Conservation (phyloP, 2,329 filamentous ascomycete species). For the Exophiala phaeomuriformis region DNA sequence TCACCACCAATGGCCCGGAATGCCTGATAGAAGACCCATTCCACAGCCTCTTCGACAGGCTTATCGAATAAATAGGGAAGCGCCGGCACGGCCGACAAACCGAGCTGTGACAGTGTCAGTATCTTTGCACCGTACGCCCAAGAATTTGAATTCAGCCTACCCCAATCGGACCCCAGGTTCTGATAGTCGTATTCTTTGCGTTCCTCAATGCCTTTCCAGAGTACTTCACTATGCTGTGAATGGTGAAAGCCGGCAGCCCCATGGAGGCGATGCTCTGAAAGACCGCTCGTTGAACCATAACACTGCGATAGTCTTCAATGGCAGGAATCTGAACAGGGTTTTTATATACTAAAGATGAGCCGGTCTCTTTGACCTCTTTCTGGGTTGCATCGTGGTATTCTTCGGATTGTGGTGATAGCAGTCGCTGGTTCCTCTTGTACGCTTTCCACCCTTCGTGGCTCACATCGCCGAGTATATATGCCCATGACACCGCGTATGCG, state of each 20-base stretch:
- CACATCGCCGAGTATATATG: slow-evolving; percentile 86
- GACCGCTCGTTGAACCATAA: slow-evolving; percentile 83
- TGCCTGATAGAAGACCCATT: slow-evolving; percentile 79
- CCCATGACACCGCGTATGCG: slow-evolving; percentile 88
- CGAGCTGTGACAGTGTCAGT: slow-evolving; percentile 43
- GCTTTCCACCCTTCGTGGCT: slow-evolving; percentile 91
- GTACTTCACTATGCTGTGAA: slow-evolving; percentile 87
- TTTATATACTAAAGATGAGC: slow-evolving; percentile 30
- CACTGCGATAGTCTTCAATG: slow-evolving; percentile 80
- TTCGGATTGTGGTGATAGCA: slow-evolving; percentile 60
- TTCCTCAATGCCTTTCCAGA: slow-evolving; percentile 80
- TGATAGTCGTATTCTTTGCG: slow-evolving; percentile 63
- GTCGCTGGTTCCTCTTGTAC: slow-evolving; percentile 75
- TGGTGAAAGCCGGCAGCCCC: slow-evolving; percentile 88
- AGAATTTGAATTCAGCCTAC: slow-evolving; percentile 45
- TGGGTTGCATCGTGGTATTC: slow-evolving; percentile 13
- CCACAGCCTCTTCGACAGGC: slow-evolving; percentile 84
- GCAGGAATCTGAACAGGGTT: slow-evolving; percentile 52
- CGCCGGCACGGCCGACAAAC: slow-evolving; percentile 42
- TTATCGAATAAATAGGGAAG: slow-evolving; percentile 48
- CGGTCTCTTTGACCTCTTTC: slow-evolving; percentile 51
- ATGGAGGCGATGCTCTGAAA: slow-evolving; percentile 90
- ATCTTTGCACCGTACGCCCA: neutral
- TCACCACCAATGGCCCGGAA: slow-evolving; percentile 67
- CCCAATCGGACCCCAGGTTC: slow-evolving; percentile 87